These are phyloP conservation scores for Sphagnum magellanicum DNA, from an alignment of 228 moss, liverwort and hornwort species.

Conservation along the genomic window DNA sequence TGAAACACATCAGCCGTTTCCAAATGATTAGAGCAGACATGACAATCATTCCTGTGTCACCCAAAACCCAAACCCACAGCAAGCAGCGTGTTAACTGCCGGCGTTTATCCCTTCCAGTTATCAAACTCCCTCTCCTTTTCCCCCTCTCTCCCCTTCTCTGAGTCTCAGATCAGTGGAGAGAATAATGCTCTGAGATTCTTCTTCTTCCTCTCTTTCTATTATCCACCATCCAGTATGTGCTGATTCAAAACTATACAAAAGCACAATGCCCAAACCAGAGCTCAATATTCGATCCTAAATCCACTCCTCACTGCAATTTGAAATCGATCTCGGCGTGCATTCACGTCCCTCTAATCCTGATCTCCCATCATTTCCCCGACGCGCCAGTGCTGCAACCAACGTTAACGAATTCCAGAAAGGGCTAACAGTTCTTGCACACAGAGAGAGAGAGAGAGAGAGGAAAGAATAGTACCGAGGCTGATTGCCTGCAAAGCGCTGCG, in stretches of 20 bases:
- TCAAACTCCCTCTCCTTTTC: not conserved
- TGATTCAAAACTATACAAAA: too few species aligned
- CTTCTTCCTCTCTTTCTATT: too few species aligned
- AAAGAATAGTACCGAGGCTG: conserved; percentile 46
- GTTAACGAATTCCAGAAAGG: too few species aligned
- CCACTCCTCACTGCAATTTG: not conserved
- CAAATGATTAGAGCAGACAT: conserved; percentile 83
- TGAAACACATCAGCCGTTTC: conserved; percentile 96
- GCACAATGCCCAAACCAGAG: not conserved
- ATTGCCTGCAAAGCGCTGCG: conserved; percentile 76
- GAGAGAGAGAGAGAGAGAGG: not conserved
- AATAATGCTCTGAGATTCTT: too few species aligned
- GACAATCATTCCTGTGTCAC: conserved; percentile 65
- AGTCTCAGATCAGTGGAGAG: too few species aligned
- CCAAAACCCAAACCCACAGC: conserved; percentile 7
- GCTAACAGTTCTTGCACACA: too few species aligned
- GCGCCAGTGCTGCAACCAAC: too few species aligned
- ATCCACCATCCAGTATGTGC: too few species aligned
- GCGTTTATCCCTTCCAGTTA: not conserved
- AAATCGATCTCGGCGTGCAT: not conserved
- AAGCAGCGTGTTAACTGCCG: not conserved
- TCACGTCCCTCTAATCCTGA: not conserved
- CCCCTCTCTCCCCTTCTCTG: too few species aligned
- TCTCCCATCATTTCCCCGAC: not conserved
- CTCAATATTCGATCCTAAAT: not conserved